Evolutionary conservation across 306 rosid species (phyloP), one percentile per base, ranked within the genome.

Genomic region (Lotus japonicus): DNA sequence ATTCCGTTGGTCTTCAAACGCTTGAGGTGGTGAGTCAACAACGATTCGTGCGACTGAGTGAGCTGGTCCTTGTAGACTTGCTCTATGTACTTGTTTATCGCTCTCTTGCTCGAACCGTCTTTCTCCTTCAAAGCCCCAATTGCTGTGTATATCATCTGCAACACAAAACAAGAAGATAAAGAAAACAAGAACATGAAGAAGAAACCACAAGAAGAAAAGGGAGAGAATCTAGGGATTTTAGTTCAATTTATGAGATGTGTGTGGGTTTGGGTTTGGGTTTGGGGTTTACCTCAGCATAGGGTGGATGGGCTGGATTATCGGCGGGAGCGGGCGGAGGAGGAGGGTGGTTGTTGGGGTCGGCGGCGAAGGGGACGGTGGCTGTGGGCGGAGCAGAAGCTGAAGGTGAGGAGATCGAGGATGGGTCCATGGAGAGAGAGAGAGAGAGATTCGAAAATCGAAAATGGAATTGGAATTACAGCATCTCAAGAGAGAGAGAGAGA

Each of bases 41-140:
- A 44, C 55, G 80, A 7, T 0, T 83, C 17, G 84, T 84, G 92
- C 72, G 75, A 79, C 0, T 88, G 42, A 2, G 94, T 94, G 1
- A 91, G 53, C n/a, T 58, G 91, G 10, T 75, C 85, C 35, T 54
- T 26, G 80, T 86, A 86, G 9, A 53, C 76, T 57, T 79, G 82
- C 77, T 91, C 96, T 67, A 91, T 88, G 81, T 86, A 91, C 78
- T 88, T 91, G 0, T 79, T 81, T 46, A 91, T 91, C 1, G 97
- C 96, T 9, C 83, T 85, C 77, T 78, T 86, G 84, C 96, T 91
- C 4, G 97, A 91, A 36, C 97, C 97, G 9, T 86, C 51, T 3
- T 73, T 68, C 79, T 91, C 97, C 77, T 87, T 91, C 77, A 91
- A 51, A 1, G 96, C 89, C 36, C 74, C 64, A 18, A 91, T 85